phyloP scores from a whole-genome alignment of 2,329 filamentous ascomycete species.

The Hirsutella minnesotensis region DNA sequence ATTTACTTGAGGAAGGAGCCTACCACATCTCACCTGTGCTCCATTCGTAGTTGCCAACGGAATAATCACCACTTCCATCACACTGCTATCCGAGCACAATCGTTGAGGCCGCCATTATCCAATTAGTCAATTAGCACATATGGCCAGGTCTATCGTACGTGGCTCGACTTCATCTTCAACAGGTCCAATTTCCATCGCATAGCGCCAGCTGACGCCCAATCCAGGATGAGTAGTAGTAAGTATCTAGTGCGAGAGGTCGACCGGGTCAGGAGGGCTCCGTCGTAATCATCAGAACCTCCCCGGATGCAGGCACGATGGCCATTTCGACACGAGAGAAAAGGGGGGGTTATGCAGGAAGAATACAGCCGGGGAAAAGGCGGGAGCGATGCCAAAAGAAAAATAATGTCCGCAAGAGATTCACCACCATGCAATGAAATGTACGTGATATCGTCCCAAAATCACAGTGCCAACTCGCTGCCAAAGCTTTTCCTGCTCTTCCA shows the following conservation, averaged over 20 bases:
- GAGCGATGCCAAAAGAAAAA: neutral
- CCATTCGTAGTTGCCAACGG: too few relatives aligned
- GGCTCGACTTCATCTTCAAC: slow-evolving; percentile 6
- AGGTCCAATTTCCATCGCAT: slow-evolving; percentile 5
- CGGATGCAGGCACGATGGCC: neutral
- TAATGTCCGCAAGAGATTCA: slow-evolving; percentile 6
- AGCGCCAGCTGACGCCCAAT: slow-evolving; percentile 8
- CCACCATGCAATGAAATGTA: slow-evolving; percentile 1
- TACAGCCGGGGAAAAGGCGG: neutral
- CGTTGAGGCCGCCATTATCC: slow-evolving; percentile 3
- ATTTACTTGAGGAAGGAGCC: too few relatives aligned
- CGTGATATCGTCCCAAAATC: slow-evolving; percentile 2
- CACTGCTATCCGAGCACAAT: too few relatives aligned
- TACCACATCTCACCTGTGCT: too few relatives aligned
- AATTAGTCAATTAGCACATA: slow-evolving; percentile 12
- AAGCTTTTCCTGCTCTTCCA: slow-evolving; percentile 52
- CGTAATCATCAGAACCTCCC: too few relatives aligned
- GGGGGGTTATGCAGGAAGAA: neutral
- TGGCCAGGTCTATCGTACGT: slow-evolving; percentile 11
- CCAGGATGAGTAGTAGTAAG: slow-evolving; percentile 3
- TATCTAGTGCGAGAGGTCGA: slow-evolving; percentile 3
- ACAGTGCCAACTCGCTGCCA: slow-evolving; percentile 28
- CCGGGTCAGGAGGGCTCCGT: neutral
- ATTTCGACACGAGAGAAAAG: neutral
- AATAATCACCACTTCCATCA: too few relatives aligned